phyloP scores from a whole-genome alignment of 352 stramenopile genomes.

The Globisporangium cylindrosporum region DNA sequence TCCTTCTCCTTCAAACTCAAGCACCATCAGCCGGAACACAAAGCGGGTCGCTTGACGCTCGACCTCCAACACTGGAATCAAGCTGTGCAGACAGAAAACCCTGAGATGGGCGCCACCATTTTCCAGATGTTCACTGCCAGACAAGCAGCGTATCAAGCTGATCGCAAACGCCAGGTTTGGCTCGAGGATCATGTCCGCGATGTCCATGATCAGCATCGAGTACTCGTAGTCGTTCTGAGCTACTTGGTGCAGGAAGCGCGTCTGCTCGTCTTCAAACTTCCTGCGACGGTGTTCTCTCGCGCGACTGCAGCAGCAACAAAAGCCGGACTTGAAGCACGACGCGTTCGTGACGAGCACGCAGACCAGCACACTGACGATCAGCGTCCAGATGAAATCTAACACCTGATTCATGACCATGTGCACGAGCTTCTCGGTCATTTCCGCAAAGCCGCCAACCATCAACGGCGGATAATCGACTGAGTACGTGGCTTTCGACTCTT shows the following conservation, averaged over 20 bases:
- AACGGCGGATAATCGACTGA: constrained; percentile 14
- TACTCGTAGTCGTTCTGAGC: constrained; percentile 77
- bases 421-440: constrained; percentile 20
- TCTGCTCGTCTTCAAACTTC: constrained; percentile 37
- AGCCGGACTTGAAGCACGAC: constrained; percentile 42
- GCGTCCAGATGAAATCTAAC: constrained; percentile 33
- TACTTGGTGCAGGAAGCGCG: constrained; percentile 40
- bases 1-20: constrained; percentile 25
- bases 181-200: constrained; percentile 44
- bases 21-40: constrained; percentile 41
- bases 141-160: constrained; percentile 23
- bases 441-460: not conserved
- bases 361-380: constrained; percentile 22
- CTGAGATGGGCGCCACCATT: constrained; percentile 1
- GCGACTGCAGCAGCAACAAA: constrained; percentile 57
- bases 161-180: constrained; percentile 33
- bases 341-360: constrained; percentile 52
- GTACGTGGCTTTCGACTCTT: constrained; percentile 29
- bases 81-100: constrained; percentile 32
- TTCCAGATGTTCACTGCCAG: not conserved
- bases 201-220: constrained; percentile 47
- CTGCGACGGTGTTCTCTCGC: constrained; percentile 33
- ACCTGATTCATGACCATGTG: constrained; percentile 26
- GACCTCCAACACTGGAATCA: constrained; percentile 48
- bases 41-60: constrained; percentile 45